Base-by-base conservation (phyloP, 1,284 basidiomycete genomes). In the Mycosarcoma mackinlayi region DNA sequence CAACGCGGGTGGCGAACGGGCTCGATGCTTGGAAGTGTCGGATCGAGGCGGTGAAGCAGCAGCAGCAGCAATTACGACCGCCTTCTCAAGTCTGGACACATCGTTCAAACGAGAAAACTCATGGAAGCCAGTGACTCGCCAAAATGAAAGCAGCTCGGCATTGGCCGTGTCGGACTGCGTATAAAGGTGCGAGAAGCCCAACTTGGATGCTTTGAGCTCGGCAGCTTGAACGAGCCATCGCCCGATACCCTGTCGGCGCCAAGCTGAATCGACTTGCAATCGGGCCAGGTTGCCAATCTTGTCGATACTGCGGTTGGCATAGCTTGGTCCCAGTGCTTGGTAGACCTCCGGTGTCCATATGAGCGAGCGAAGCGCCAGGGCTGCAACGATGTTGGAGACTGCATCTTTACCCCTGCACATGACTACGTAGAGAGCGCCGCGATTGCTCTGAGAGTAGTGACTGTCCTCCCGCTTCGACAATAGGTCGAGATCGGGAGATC, bases 291-390 rank as follows among this genome's bases (percentile, higher is more conserved):
- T 60, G 55, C 59, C 59, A 39, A 72, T 62, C 42, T 47, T 56
- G 45, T 72, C 69, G 38, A 72, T 72, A 41, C 69, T 72, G 37
- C 64, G 64, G 35, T 45, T 67, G 8, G 69, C 59, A 37, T 72
- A 72, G 56, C 60, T 59, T 4, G 42, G 46, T 19, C 69, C 69
- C 7, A 72, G 31, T 3, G 69, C 47, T 37, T 72, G 69, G 38
- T 67, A 72, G 55, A 72, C 56, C 34, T 66, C 52, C 6, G 69
- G 69, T 23, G 64, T 67, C 69, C 69, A 72, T 28, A 72, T 72
- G 19, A 72, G 48, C 19, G 69, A 72, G 34, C 64, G 69, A 27
- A 72, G 33, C 2, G 63, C 69, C 4, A 60, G 34, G 5, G 69
- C 64, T 41, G 69, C 69, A 8, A 72, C 25, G 33, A 63, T 59